These are phyloP conservation scores for Penicillium coprophilum DNA, from an alignment of 495 filamentous ascomycete species.

Conservation along the genomic window DNA sequence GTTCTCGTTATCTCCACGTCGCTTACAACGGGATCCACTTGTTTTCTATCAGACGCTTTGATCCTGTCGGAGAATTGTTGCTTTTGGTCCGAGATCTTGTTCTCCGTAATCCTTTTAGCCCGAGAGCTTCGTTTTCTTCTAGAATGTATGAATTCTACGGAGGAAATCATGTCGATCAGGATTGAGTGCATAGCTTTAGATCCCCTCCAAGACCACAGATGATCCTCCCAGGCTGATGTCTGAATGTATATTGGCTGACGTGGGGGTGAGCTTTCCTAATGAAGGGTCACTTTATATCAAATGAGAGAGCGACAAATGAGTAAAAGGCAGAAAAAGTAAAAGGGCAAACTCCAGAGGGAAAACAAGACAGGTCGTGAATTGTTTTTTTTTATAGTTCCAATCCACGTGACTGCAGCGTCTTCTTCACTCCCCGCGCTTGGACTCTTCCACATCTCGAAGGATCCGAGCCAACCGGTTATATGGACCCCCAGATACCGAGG, in stretches of 20 bases:
- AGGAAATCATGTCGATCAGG: not conserved
- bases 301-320: not conserved
- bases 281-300: not conserved
- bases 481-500: constrained; percentile 1
- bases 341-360: not conserved
- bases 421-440: constrained; percentile 11
- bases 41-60: constrained; percentile 7
- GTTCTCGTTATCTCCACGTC: constrained; percentile 23
- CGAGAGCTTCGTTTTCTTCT: not conserved
- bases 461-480: constrained; percentile 4
- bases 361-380: not conserved
- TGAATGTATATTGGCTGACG: not conserved
- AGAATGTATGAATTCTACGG: too few relatives aligned
- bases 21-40: constrained; percentile 10
- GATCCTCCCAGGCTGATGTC: not conserved
- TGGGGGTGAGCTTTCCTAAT: not conserved
- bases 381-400: constrained; percentile 4
- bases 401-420: constrained; percentile 6
- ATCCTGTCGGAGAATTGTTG: constrained; percentile 1
- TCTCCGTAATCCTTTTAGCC: not conserved
- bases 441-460: constrained; percentile 3
- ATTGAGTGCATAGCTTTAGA: not conserved
- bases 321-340: not conserved
- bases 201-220: not conserved
- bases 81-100: not conserved